Percentiles rank a stretch among this genome's conserved stretches.
Conservation (phyloP, 106 monocot genomes). For the Chionographis japonica region DNA sequence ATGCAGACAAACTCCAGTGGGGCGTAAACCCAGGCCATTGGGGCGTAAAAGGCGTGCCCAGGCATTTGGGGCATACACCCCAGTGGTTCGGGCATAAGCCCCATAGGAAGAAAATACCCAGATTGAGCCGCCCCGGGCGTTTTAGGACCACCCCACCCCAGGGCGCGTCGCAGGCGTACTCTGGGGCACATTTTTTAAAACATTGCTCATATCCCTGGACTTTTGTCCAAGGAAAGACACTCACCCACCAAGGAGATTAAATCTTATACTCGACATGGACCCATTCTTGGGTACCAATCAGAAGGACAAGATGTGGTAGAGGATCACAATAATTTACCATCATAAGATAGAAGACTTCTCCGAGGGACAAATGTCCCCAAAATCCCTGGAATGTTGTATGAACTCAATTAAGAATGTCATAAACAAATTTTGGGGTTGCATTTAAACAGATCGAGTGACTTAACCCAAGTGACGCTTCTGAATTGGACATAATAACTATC, state of each 20-base stretch:
- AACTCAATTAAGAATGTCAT: neutral
- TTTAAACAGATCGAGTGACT: neutral
- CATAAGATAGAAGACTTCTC: neutral
- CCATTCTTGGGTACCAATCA: neutral
- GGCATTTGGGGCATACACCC: too few relatives aligned
- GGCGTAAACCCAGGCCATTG: too few relatives aligned
- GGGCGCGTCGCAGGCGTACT: too few relatives aligned
- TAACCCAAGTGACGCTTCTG: neutral
- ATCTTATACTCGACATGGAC: neutral
- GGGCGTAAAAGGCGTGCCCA: too few relatives aligned
- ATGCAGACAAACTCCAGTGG: too few relatives aligned
- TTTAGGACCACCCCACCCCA: too few relatives aligned
- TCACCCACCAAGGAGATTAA: neutral
- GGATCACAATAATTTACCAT: neutral
- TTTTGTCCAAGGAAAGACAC: neutral
- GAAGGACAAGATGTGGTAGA: neutral
- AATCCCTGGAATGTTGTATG: neutral
- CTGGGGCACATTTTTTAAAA: too few relatives aligned
- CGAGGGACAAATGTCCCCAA: neutral
- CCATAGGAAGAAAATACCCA: too few relatives aligned
- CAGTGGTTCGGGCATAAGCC: too few relatives aligned
- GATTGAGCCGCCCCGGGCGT: too few relatives aligned
- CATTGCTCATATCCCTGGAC: too few relatives aligned
- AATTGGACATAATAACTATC: neutral
- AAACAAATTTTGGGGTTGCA: neutral